These are phyloP conservation scores for Alternaria infectoria DNA, from an alignment of 2,329 filamentous ascomycete species.

Conservation along the genomic window DNA sequence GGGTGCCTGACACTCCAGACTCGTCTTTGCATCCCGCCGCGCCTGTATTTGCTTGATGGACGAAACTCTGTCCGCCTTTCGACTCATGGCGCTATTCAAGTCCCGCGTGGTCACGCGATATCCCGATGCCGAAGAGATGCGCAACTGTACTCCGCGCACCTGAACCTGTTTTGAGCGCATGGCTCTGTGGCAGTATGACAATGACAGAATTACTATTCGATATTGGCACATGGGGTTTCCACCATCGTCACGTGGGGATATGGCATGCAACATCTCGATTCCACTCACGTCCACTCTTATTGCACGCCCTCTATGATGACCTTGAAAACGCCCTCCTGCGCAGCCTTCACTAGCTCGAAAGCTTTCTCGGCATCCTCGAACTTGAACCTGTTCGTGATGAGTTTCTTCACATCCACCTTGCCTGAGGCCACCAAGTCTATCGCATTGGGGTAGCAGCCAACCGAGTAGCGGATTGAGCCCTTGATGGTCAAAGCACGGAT, in stretches of 20 bases:
- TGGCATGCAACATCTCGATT: neutral
- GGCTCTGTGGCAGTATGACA: neutral
- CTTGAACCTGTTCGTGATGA: constrained; percentile 51
- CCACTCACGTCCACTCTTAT: constrained; percentile 47
- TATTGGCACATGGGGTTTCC: neutral
- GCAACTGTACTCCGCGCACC: neutral
- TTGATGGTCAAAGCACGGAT: constrained; percentile 57
- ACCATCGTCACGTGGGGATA: rapidly evolving
- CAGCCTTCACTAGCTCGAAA: constrained; percentile 54
- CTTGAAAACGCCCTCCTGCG: constrained; percentile 50
- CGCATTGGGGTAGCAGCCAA: constrained; percentile 58
- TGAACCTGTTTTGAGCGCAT: neutral
- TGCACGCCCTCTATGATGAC: constrained; percentile 54
- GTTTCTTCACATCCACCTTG: constrained; percentile 51
- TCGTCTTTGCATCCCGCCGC: neutral
- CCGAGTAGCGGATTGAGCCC: constrained; percentile 60
- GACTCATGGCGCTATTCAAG: neutral
- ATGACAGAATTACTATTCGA: neutral
- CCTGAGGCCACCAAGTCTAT: constrained; percentile 59
- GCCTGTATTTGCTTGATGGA: neutral
- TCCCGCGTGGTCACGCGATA: too few relatives aligned
- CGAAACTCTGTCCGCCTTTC: neutral
- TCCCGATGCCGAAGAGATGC: neutral
- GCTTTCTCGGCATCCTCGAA: constrained; percentile 58
- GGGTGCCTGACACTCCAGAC: neutral